These are phyloP conservation scores for Cladobotryum protrusum DNA, from an alignment of 2,329 filamentous ascomycete species.

Conservation along the genomic window DNA sequence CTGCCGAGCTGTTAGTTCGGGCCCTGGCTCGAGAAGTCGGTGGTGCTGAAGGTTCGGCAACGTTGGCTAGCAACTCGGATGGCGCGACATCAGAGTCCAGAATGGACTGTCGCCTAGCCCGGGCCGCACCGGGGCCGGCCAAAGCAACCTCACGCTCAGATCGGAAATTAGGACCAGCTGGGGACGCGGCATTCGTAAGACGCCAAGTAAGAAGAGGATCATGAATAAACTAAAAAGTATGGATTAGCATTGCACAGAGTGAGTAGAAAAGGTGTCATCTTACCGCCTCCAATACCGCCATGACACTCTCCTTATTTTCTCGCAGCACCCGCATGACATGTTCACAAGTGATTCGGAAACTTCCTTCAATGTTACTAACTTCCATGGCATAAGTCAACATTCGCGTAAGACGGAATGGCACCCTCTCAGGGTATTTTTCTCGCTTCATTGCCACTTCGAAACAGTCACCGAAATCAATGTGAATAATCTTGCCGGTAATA, in stretches of 20 bases:
- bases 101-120: slow-evolving; percentile 61
- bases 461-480: slow-evolving; percentile 99
- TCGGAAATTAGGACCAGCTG: slow-evolving; percentile 60
- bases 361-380: slow-evolving; percentile 98
- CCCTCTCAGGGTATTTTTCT: slow-evolving; percentile 95
- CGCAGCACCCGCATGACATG: slow-evolving; percentile 95
- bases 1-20: slow-evolving; percentile 53
- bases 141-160: slow-evolving; percentile 53
- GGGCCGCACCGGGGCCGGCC: slow-evolving; percentile 39
- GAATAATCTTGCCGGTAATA: slow-evolving; percentile 91
- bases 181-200: slow-evolving; percentile 60
- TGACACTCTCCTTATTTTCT: slow-evolving; percentile 96
- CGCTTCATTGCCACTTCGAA: slow-evolving; percentile 99
- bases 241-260: neutral
- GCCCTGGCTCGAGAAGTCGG: slow-evolving; percentile 46
- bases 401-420: slow-evolving; percentile 93
- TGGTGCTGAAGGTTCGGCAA: slow-evolving; percentile 39
- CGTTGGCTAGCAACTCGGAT: slow-evolving; percentile 48
- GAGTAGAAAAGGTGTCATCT: slow-evolving; percentile 29
- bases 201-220: slow-evolving; percentile 98
- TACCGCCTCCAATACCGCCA: slow-evolving; percentile 96
- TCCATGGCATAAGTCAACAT: slow-evolving; percentile 99
- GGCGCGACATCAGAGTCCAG: slow-evolving; percentile 57
- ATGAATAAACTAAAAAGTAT: slow-evolving; percentile 76
- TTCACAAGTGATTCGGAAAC: slow-evolving; percentile 96